Base-by-base conservation (phyloP, 495 filamentous ascomycete species). In the Talaromyces proteolyticus region DNA sequence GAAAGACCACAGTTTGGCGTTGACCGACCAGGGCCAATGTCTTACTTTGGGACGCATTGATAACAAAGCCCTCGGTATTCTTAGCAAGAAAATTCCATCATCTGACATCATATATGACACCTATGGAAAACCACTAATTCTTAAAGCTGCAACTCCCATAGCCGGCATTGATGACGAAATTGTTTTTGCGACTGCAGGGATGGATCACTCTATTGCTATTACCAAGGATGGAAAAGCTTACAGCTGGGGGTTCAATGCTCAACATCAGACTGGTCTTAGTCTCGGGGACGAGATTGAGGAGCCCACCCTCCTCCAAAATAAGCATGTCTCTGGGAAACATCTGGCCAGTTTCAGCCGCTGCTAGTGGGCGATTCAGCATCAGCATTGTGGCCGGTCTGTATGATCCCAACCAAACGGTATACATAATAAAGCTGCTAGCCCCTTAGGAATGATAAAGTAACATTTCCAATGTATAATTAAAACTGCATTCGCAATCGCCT, bases 181-280 rank as follows among this genome's bases (percentile, higher is more conserved):
- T 11, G 56, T 47, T 5, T 65, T 54, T n/a, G 79, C 65, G 10
- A 59, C 60, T 1, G 63, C 63, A 16, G 81, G 78, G 3, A 73
- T 73, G 1, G 81, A 86, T 50, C 80, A 84, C 56, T 76, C 67
- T 51, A 69, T 89, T 44, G 81, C 75, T 10, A 66, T 89, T 52
- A 76, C 76, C 43, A 64, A 55, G 38, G 71, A 77, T 2, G 85
- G 86, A 10, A 69, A 73, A 40, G 84, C 81, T 5, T 88, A 79
- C 61, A 74, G 74, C 26, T 89, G 85, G 86, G 87, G 87, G 2
- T 88, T 87, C 67, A 79, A 73, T 19, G 68, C 63, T 39, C 79
- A 76, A 51, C 85, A 81, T 59, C 84, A 87, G 65, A 83, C 82
- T n/a, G 86, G 85, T 5, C 77, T 73, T 45, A 81, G 80, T 10